phyloP scores from a whole-genome alignment of 192 early-diverging fungal species.

The Lobosporangium transversale region DNA sequence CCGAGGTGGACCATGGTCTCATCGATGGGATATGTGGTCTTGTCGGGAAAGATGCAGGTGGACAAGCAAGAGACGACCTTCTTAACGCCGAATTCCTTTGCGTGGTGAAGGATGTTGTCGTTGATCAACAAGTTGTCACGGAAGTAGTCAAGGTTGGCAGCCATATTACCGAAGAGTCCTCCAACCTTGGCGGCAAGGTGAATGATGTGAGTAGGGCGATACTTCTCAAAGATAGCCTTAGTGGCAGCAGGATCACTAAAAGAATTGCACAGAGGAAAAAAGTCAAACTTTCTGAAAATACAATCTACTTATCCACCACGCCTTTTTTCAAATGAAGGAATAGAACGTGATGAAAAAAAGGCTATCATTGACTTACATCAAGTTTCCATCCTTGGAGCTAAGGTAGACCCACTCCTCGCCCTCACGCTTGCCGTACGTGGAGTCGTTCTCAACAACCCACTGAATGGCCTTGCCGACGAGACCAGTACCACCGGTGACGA shows the following conservation, averaged over 20 bases:
- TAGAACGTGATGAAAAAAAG: background rate
- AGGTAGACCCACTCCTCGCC: slow-evolving; percentile 80
- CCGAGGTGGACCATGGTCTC: slow-evolving; percentile 88
- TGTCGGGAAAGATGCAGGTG: slow-evolving; percentile 88
- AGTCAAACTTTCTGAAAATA: background rate
- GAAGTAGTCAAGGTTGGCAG: slow-evolving; percentile 80
- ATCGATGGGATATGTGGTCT: slow-evolving; percentile 85
- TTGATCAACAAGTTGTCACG: slow-evolving; percentile 83
- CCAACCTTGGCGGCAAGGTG: slow-evolving; percentile 80
- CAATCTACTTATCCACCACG: too few relatives aligned
- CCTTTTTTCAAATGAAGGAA: too few relatives aligned
- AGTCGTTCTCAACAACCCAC: slow-evolving; percentile 72
- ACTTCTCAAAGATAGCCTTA: slow-evolving; percentile 75
- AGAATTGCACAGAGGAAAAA: background rate
- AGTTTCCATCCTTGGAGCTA: slow-evolving; percentile 80
- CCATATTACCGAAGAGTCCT: slow-evolving; percentile 86
- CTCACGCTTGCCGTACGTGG: slow-evolving; percentile 63
- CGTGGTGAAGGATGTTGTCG: slow-evolving; percentile 74
- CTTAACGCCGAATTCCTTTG: slow-evolving; percentile 70
- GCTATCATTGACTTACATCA: slow-evolving; percentile 62
- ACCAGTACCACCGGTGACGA: slow-evolving; percentile 83
- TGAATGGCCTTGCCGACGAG: slow-evolving; percentile 82
- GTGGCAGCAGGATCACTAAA: slow-evolving; percentile 71
- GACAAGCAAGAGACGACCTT: slow-evolving; percentile 89
- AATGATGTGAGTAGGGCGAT: slow-evolving; percentile 83